Evolutionary conservation across 2,329 filamentous ascomycete species (phyloP), one percentile per base, ranked within the genome.

Genomic region (Phoma sp.): DNA sequence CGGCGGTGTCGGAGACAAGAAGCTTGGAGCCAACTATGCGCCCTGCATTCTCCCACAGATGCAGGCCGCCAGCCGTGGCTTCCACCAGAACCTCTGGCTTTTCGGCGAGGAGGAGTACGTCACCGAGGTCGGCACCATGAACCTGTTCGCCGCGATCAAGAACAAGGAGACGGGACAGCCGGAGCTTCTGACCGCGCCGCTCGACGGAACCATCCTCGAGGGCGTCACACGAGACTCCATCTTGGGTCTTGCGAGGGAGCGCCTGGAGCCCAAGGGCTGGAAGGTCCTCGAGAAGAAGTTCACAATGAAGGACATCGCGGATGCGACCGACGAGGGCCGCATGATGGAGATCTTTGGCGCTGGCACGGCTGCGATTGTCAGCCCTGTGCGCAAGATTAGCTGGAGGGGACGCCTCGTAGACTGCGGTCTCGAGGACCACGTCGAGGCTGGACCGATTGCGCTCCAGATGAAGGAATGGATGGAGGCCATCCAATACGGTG

Each of bases 81-180:
- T 93, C 84, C 94, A 98, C 80, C 95, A 99, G 82, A 99, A 98
- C 78, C 84, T 99, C 49, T 99, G 95, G 95, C 81, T 99, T 29
- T 99, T 98, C 73, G 93, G 93, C 38, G 88, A 96, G 72, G 92
- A 98, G 77, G 92, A 98, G 76, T 96, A 89, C 71, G 88, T 98
- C 55, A 99, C 95, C 41, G 95, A 99, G 78, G 95, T 97, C 52
- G 95, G 95, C 70, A 98, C 95, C 54, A 99, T 99, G 95, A 99
- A 99, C 80, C 87, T 99, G 75, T 99, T 98, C 71, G 88, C 89
- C 29, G 93, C 90, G 37, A 79, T 98, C 67, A 87, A 87, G 79
- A 87, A 96, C 81, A 91, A 90, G 82, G 84, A 90, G 76, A 95
- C 92, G 12, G 95, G 94, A 7, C 85, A 93, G 79, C 94, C 93